A percentile compares a stretch with the other conserved stretches of the same genome.
phyloP scores from a whole-genome alignment of 225 moss, liverwort and hornwort species.

The Climacium dendroides region DNA sequence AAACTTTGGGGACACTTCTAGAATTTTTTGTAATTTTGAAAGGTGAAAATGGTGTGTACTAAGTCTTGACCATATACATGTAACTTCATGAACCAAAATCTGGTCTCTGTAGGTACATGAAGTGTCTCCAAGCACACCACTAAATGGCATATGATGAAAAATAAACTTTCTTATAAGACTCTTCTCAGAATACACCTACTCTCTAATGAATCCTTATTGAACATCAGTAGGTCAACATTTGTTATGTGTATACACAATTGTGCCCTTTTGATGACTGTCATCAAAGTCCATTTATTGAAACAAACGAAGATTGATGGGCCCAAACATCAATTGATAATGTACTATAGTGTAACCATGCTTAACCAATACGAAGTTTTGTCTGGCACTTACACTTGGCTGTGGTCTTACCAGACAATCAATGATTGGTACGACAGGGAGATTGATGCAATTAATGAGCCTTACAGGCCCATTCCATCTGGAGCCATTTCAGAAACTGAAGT shows the following conservation, averaged over 20 bases:
- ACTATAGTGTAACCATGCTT: neutral
- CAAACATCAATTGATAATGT: neutral
- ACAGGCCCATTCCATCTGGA: slow-evolving; percentile 96
- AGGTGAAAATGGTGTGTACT: neutral
- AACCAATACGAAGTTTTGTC: neutral
- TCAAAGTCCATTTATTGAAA: neutral
- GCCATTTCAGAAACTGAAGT: slow-evolving; percentile 78
- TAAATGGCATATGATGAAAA: neutral
- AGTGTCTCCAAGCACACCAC: neutral
- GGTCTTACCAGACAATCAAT: slow-evolving; percentile 70
- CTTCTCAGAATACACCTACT: neutral
- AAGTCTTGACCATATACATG: neutral
- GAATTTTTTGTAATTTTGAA: neutral
- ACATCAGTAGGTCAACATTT: neutral
- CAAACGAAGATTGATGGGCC: neutral
- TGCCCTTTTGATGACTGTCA: neutral
- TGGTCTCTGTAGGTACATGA: neutral
- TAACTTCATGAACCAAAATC: neutral
- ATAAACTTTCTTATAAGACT: neutral
- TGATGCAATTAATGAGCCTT: slow-evolving; percentile 96
- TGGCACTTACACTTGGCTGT: slow-evolving; percentile 3
- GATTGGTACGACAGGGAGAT: slow-evolving; percentile 97
- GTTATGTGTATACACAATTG: neutral
- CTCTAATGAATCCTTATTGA: neutral
- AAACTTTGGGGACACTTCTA: no score